These are phyloP conservation scores for Centrapalus pauciflorus DNA, from an alignment of 129 eudicot species.

Conservation along the genomic window DNA sequence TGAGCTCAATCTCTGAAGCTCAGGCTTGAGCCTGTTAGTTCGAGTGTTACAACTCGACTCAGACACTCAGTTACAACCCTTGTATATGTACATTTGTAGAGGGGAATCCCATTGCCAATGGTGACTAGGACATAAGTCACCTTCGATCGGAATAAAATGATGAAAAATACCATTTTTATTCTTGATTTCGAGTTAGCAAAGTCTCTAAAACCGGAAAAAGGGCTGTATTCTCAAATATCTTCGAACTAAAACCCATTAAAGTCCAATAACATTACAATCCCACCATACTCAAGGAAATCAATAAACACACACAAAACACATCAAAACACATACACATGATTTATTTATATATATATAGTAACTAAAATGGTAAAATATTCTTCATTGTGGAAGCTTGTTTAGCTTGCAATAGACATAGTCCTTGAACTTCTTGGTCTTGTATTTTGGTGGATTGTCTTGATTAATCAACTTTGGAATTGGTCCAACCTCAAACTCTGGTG, in stretches of 20 bases:
- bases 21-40: too few species aligned
- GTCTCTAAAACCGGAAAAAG: background rate
- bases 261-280: background rate
- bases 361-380: too few species aligned
- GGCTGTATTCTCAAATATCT: background rate
- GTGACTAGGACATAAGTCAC: background rate
- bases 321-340: background rate
- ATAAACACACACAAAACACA: background rate
- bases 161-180: background rate
- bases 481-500: constrained; percentile 57
- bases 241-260: background rate
- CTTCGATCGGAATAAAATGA: background rate
- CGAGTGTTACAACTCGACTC: too few species aligned
- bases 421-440: too few species aligned
- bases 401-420: constrained; percentile 43
- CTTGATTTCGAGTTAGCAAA: background rate
- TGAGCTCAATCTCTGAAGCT: too few species aligned
- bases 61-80: background rate
- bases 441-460: constrained; percentile 23
- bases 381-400: too few species aligned
- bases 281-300: background rate
- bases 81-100: background rate
- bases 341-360: too few species aligned
- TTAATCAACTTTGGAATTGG: constrained; percentile 53
- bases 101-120: background rate